Conservation (phyloP, 768 basidiomycete genomes). For the Wakefieldia striispora region DNA sequence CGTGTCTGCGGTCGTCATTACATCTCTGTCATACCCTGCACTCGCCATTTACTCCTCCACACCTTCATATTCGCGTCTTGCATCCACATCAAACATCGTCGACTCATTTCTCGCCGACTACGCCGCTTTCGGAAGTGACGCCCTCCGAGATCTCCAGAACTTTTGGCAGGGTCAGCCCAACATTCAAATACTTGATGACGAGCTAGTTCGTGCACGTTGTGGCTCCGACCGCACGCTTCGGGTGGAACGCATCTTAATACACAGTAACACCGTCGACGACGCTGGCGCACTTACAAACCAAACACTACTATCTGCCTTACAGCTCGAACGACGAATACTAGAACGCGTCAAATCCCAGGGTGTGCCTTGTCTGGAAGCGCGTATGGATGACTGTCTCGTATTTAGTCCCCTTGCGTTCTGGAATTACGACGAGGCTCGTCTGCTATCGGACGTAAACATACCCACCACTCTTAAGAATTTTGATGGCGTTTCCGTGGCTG, state of each 20-base stretch:
- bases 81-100: slow-evolving; percentile 55
- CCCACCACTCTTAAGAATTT: slow-evolving; percentile 55
- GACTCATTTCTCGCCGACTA: slow-evolving; percentile 58
- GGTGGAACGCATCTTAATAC: slow-evolving; percentile 74
- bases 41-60: slow-evolving; percentile 80
- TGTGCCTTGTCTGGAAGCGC: slow-evolving; percentile 53
- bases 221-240: slow-evolving; percentile 67
- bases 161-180: slow-evolving; percentile 68
- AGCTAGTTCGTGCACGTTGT: slow-evolving; percentile 70
- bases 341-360: slow-evolving; percentile 40
- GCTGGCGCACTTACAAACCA: slow-evolving; percentile 57
- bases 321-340: slow-evolving; percentile 59
- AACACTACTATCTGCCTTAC: slow-evolving; percentile 61
- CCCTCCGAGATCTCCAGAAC: slow-evolving; percentile 63
- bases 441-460: slow-evolving; percentile 56
- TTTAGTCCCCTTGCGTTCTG: slow-evolving; percentile 77
- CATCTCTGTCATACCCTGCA: slow-evolving; percentile 88
- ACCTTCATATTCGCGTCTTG: slow-evolving; percentile 56
- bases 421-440: slow-evolving; percentile 54
- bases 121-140: slow-evolving; percentile 49
- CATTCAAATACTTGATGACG: slow-evolving; percentile 66
- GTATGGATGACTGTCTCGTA: slow-evolving; percentile 59
- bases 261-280: slow-evolving; percentile 41
- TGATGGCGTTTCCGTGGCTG: slow-evolving; percentile 54
- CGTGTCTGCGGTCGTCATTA: slow-evolving; percentile 84